phyloP scores from a whole-genome alignment of 2,329 filamentous ascomycete species.

The Chrysoporthe cubensis region DNA sequence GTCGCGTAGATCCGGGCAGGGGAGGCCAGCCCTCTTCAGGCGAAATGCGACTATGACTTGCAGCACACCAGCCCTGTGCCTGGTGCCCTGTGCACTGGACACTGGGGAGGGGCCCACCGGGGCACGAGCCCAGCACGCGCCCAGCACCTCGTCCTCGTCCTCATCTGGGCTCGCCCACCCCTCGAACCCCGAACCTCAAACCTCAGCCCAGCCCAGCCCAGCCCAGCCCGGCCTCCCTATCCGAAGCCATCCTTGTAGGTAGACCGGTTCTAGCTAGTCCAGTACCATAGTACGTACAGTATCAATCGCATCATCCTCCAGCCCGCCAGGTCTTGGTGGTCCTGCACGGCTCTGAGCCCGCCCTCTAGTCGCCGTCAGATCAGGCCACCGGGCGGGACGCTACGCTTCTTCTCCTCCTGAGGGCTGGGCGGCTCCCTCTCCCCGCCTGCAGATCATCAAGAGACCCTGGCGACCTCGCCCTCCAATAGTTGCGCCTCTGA shows the following conservation, averaged over 20 bases:
- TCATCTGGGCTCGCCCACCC: neutral
- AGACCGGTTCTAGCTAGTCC: too few relatives aligned
- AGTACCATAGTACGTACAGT: neutral
- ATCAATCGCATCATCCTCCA: neutral
- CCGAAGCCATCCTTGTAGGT: neutral
- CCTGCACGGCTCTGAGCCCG: neutral
- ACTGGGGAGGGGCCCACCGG: neutral
- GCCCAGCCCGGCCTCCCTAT: neutral
- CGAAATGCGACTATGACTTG: slow-evolving; percentile 23
- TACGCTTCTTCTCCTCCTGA: neutral
- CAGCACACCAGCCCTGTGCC: slow-evolving; percentile 8
- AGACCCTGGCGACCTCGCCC: too few relatives aligned
- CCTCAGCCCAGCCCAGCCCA: slow-evolving; percentile 4
- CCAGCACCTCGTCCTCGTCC: too few relatives aligned
- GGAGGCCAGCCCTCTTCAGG: slow-evolving; percentile 11
- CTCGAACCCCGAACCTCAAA: neutral
- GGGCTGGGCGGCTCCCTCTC: neutral
- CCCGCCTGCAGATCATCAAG: slow-evolving; percentile 6
- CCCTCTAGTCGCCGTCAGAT: neutral
- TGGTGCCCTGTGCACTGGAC: slow-evolving; percentile 9
- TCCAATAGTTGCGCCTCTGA: neutral
- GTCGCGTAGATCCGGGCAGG: neutral
- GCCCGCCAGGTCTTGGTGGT: neutral
- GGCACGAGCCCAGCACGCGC: neutral
- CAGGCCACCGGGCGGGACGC: neutral